Conservation (phyloP, 495 filamentous ascomycete species). For the Friedmanniomyces endolithicus region DNA sequence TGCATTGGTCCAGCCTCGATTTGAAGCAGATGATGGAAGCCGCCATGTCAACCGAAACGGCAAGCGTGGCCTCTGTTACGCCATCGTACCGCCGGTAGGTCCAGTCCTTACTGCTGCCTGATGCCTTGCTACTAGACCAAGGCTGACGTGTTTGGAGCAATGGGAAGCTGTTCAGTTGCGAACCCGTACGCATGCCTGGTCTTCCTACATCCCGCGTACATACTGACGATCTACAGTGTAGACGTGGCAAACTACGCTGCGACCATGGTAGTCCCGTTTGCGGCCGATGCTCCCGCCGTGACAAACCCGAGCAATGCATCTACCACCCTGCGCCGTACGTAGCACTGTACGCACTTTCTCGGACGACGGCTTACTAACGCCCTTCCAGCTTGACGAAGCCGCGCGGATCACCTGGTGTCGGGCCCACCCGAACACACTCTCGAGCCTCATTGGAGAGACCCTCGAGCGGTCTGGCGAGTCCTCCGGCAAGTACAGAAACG, state of each 20-base stretch:
- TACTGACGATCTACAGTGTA: constrained; percentile 3
- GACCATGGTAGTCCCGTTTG: constrained; percentile 17
- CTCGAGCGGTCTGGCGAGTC: not conserved
- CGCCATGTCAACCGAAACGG: constrained; percentile 1
- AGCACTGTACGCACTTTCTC: too few relatives aligned
- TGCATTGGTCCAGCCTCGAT: not conserved
- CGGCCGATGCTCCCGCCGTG: constrained; percentile 15
- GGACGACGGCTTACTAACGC: not conserved
- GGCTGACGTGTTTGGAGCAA: constrained; percentile 8
- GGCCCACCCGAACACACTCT: not conserved
- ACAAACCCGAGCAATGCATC: constrained; percentile 19
- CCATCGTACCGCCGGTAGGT: constrained; percentile 9
- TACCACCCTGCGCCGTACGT: constrained; percentile 18
- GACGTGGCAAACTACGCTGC: constrained; percentile 19
- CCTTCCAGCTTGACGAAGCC: constrained; percentile 10
- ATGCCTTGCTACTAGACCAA: not conserved
- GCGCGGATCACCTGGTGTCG: constrained; percentile 1
- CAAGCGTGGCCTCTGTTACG: constrained; percentile 5
- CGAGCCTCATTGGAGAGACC: not conserved
- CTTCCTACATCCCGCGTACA: not conserved
- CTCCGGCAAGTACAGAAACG: not conserved
- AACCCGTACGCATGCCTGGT: constrained; percentile 3
- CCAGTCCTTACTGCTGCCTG: not conserved
- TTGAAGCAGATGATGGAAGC: constrained; percentile 4
- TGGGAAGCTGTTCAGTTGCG: constrained; percentile 20